These are phyloP conservation scores for Purpureocillium takamizusanense DNA, from an alignment of 2,329 filamentous ascomycete genomes.

Conservation along the genomic window DNA sequence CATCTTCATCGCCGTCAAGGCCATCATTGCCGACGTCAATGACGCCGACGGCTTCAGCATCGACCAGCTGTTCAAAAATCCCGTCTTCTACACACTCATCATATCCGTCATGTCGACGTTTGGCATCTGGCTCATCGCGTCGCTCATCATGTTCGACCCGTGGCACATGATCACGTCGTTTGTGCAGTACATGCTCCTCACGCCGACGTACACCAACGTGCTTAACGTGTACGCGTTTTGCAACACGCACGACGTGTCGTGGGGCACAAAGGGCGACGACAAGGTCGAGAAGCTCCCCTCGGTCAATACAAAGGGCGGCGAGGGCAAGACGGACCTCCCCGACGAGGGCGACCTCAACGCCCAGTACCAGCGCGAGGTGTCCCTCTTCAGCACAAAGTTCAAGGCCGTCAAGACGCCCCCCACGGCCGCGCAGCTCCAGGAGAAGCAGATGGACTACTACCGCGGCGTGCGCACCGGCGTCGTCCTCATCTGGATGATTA, in stretches of 20 bases:
- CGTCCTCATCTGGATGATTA: constrained; percentile 93
- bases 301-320: constrained; percentile 80
- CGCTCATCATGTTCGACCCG: constrained; percentile 90
- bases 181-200: constrained; percentile 87
- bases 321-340: constrained; percentile 88
- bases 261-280: constrained; percentile 97
- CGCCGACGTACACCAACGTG: constrained; percentile 95
- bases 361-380: constrained; percentile 82
- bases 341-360: constrained; percentile 93
- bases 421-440: constrained; percentile 46
- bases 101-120: constrained; percentile 89
- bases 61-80: constrained; percentile 70
- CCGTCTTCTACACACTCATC: constrained; percentile 87
- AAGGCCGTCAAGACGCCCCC: constrained; percentile 60
- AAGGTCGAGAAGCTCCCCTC: constrained; percentile 85
- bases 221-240: constrained; percentile 99
- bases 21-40: constrained; percentile 63
- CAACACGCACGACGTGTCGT: constrained; percentile 95
- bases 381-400: constrained; percentile 64
- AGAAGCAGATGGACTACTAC: constrained; percentile 97
- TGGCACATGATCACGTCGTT: constrained; percentile 99
- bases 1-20: constrained; percentile 83
- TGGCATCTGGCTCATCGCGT: constrained; percentile 84
- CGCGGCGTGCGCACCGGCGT: constrained; percentile 88
- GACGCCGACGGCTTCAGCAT: constrained; percentile 57